Conservation (phyloP, 2,329 filamentous ascomycete species). For the Lasiodiplodia sp. region DNA sequence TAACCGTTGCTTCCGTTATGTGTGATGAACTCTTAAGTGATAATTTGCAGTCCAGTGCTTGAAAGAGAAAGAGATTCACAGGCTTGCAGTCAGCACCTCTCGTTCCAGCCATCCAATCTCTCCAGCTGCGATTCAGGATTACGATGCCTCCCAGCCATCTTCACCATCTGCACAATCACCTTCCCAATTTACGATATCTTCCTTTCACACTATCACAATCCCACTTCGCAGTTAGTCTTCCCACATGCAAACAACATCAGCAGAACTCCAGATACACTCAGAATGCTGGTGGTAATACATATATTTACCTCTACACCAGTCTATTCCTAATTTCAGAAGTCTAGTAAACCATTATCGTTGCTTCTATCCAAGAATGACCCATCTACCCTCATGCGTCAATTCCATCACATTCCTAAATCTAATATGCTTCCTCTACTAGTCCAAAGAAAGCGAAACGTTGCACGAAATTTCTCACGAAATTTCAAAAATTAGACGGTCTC, state of each 20-base stretch:
- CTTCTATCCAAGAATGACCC: background rate
- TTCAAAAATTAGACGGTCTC: background rate
- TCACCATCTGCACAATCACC: no score
- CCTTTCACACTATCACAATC: background rate
- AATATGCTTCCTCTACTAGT: background rate
- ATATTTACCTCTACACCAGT: slow-evolving; percentile 11
- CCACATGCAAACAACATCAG: background rate
- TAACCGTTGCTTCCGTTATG: background rate
- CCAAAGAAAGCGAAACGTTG: background rate
- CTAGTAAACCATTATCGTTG: background rate
- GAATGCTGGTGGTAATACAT: background rate
- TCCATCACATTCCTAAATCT: background rate
- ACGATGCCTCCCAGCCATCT: no score
- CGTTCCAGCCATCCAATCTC: no score
- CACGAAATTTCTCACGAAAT: background rate
- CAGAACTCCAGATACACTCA: background rate
- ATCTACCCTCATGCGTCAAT: background rate
- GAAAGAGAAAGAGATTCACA: no score
- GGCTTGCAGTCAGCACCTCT: no score
- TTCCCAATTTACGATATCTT: no score
- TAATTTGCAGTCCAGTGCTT: no score
- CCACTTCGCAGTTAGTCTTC: background rate
- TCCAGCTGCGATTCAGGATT: no score
- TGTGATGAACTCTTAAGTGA: background rate
- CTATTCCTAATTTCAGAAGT: no score